phyloP scores from a whole-genome alignment of 2,329 filamentous ascomycete genomes.

The Gnomoniopsis smithogilvyi region DNA sequence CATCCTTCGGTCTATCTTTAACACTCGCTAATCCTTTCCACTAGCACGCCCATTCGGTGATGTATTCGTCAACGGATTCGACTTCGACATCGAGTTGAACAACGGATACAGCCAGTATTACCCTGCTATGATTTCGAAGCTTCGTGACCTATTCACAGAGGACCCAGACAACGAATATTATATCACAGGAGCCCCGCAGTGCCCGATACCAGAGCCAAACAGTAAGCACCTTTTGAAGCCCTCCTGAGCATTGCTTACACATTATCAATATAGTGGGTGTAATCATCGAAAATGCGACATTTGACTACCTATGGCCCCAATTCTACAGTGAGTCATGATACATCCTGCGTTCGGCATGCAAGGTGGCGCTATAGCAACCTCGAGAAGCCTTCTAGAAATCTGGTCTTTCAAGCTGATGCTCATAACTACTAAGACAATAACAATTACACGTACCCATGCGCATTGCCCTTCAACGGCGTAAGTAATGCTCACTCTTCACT shows the following conservation, averaged over 20 bases:
- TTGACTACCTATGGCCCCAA: slow-evolving; percentile 41
- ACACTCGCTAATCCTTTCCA: neutral
- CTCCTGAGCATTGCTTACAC: neutral
- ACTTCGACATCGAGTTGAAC: slow-evolving; percentile 38
- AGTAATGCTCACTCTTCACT: neutral
- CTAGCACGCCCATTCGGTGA: slow-evolving; percentile 35
- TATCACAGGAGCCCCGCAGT: slow-evolving; percentile 45
- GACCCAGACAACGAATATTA: slow-evolving; percentile 34
- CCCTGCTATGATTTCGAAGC: slow-evolving; percentile 23
- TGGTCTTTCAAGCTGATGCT: too few relatives aligned
- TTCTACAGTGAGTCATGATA: slow-evolving; percentile 31
- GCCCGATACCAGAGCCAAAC: slow-evolving; percentile 41
- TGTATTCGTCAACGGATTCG: slow-evolving; percentile 42
- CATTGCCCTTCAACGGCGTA: slow-evolving; percentile 9
- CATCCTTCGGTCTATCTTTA: neutral
- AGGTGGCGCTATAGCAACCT: neutral
- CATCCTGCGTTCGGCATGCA: too few relatives aligned
- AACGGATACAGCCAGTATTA: slow-evolving; percentile 34
- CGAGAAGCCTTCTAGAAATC: neutral
- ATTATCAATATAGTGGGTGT: slow-evolving; percentile 24
- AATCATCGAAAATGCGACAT: slow-evolving; percentile 35
- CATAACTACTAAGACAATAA: slow-evolving; percentile 26
- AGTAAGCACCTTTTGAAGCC: slow-evolving; percentile 10
- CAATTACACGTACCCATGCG: slow-evolving; percentile 10
- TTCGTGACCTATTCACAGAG: slow-evolving; percentile 31